A percentile compares a stretch with the other conserved stretches of the same genome.
These are phyloP conservation scores for Amaranthus palmeri DNA, from an alignment of 148 eudicot genomes.

Conservation along the genomic window DNA sequence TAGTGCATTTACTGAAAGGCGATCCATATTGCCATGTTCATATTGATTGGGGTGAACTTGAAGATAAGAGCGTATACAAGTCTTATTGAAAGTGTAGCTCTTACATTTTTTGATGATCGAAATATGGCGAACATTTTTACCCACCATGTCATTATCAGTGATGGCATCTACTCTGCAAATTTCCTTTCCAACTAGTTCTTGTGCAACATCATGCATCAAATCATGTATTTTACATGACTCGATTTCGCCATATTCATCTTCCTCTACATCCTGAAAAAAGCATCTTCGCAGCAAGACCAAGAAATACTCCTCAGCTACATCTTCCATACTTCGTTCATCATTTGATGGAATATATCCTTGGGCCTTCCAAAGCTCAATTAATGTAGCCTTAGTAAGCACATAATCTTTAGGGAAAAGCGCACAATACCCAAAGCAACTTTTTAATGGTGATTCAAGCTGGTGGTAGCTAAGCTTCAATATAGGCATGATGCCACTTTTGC, in stretches of 20 bases:
- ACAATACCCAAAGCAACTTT: constrained; percentile 4
- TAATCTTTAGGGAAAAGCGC: background rate
- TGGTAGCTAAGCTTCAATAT: constrained; percentile 7
- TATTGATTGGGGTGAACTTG: background rate
- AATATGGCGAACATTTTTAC: background rate
- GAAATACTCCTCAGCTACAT: constrained; percentile 1
- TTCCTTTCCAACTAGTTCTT: background rate
- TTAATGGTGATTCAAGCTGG: constrained; percentile 4
- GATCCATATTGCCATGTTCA: background rate
- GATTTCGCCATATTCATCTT: background rate
- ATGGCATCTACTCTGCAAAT: background rate
- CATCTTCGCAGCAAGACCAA: constrained; percentile 3
- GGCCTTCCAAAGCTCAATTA: constrained; percentile 2
- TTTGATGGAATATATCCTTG: constrained; percentile 1
- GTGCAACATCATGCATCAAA: constrained; percentile 8
- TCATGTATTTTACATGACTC: background rate
- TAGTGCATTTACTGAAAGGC: background rate
- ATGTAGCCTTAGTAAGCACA: background rate
- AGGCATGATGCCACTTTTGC: background rate
- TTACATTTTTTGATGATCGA: background rate
- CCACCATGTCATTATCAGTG: background rate
- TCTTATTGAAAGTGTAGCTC: background rate
- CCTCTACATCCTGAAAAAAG: background rate
- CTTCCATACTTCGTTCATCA: constrained; percentile 5
- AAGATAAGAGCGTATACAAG: background rate